A percentile compares a stretch with the other conserved stretches of the same genome.
Conservation (phyloP, 1,284 basidiomycete genomes). For the Phellinidium pouzarii region DNA sequence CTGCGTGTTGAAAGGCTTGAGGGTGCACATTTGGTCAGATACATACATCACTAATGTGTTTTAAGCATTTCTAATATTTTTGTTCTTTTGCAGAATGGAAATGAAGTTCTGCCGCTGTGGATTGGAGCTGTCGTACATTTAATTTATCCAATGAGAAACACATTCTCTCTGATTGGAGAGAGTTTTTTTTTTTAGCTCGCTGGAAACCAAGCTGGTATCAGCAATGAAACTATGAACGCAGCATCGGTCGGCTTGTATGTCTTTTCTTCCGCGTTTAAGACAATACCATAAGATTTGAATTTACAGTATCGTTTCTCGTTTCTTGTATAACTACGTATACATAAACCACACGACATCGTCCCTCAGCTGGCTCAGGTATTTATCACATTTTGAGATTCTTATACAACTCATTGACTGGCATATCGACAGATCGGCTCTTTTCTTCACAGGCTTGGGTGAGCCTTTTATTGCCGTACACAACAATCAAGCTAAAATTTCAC, state of each 20-base stretch:
- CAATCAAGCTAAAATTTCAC: too few relatives aligned
- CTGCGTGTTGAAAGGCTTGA: conserved; percentile 17
- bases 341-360: conserved; percentile 19
- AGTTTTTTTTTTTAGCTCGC: conserved; percentile 16
- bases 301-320: conserved; percentile 16
- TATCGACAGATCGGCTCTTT: background rate
- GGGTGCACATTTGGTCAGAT: conserved; percentile 20
- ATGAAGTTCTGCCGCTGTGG: conserved; percentile 23
- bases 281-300: background rate
- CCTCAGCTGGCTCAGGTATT: conserved; percentile 17
- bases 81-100: conserved; percentile 19
- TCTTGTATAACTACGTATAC: conserved; percentile 22
- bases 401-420: background rate
- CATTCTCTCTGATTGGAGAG: too few relatives aligned
- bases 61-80: background rate
- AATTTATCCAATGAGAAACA: background rate
- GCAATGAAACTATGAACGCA: conserved; percentile 20
- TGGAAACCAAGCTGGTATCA: conserved; percentile 21
- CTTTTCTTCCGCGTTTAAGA: background rate
- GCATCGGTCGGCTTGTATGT: conserved; percentile 20
- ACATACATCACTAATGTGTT: background rate
- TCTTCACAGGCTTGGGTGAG: conserved; percentile 16
- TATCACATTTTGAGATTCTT: background rate
- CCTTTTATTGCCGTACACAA: background rate
- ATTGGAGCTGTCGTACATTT: conserved; percentile 21